Evolutionary conservation across 371 early-diverging fungal species (phyloP).

Genomic region (Amoeboaphelidium protococcarum): DNA sequence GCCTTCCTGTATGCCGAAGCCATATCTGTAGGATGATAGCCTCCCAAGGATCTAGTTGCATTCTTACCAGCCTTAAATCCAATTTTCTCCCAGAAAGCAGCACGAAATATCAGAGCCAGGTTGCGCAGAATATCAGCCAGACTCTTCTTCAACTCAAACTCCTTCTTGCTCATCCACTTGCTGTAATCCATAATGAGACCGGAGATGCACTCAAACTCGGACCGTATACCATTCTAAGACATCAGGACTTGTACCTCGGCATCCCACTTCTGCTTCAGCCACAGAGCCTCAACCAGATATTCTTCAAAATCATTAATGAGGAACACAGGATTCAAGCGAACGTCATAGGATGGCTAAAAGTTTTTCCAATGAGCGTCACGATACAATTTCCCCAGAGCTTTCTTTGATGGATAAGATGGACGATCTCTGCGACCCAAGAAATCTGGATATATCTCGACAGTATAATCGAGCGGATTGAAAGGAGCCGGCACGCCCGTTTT

Average conservation of each 20-base stretch:
- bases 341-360: neutral
- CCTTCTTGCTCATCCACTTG: neutral
- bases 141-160: neutral
- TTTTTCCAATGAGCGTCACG: slow-evolving; percentile 8
- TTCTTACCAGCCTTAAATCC: neutral
- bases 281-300: slow-evolving; percentile 24
- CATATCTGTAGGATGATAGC: neutral
- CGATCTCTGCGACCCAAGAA: slow-evolving; percentile 44
- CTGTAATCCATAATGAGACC: neutral
- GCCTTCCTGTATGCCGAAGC: neutral
- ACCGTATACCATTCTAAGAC: slow-evolving; percentile 33
- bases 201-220: slow-evolving; percentile 20
- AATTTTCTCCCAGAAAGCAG: neutral
- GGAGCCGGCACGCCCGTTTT: slow-evolving; percentile 30
- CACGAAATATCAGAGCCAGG: neutral
- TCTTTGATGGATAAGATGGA: slow-evolving; percentile 21
- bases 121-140: neutral
- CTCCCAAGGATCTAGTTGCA: neutral
- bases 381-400: slow-evolving; percentile 33
- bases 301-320: slow-evolving; percentile 21
- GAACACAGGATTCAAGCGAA: slow-evolving; percentile 18
- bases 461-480: slow-evolving; percentile 5
- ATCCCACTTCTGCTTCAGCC: slow-evolving; percentile 17
- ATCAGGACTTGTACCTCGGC: slow-evolving; percentile 21
- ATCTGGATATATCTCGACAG: slow-evolving; percentile 32